Conservation (phyloP, 441 rosid species). For the Euphorbia corollata region DNA sequence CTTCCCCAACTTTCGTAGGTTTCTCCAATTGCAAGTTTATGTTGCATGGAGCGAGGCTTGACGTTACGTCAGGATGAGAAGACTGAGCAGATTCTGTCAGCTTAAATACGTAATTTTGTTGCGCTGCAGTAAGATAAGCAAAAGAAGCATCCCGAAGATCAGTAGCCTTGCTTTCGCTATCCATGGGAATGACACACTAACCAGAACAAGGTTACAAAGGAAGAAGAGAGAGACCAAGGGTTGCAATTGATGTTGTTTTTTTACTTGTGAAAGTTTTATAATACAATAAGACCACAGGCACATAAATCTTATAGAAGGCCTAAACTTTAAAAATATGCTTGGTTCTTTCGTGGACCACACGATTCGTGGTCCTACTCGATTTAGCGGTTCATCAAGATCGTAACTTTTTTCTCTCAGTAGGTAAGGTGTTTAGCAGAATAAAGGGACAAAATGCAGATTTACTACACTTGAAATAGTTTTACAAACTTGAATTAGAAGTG, state of each 20-base stretch:
- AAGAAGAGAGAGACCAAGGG: neutral
- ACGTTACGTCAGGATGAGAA: constrained; percentile 30
- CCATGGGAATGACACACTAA: constrained; percentile 29
- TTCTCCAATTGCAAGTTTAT: constrained; percentile 23
- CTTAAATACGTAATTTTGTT: constrained; percentile 34
- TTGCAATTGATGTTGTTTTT: constrained; percentile 7
- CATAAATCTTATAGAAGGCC: neutral
- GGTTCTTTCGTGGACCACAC: neutral
- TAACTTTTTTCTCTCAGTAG: constrained; percentile 4
- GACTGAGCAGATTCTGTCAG: constrained; percentile 28
- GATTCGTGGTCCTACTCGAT: constrained; percentile 26
- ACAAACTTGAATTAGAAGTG: constrained; percentile 2
- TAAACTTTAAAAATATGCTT: neutral
- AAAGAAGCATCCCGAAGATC: constrained; percentile 54
- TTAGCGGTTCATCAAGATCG: constrained; percentile 11
- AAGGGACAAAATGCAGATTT: constrained; percentile 3
- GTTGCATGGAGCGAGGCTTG: constrained; percentile 28
- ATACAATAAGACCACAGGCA: too few species aligned
- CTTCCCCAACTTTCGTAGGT: constrained; percentile 27
- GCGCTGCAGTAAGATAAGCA: constrained; percentile 37
- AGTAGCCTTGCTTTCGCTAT: constrained; percentile 29
- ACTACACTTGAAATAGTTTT: neutral
- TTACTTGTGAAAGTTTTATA: neutral
- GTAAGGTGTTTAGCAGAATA: constrained; percentile 6
- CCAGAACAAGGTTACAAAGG: constrained; percentile 19